phyloP scores from a whole-genome alignment of 179 eudicot species.

The Camellia oleifera region DNA sequence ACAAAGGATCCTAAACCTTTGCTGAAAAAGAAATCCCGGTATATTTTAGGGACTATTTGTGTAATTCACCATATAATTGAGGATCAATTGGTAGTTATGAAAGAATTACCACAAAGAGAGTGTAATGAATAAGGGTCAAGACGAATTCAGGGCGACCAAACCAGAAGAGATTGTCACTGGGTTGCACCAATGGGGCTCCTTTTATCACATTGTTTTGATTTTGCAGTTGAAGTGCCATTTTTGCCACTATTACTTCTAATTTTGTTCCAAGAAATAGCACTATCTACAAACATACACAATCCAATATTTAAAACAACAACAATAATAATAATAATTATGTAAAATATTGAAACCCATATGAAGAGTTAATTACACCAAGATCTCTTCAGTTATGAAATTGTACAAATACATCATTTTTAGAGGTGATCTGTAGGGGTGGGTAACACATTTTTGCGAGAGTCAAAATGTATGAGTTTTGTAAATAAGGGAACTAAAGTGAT shows the following conservation, averaged over 20 bases:
- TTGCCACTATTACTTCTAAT: conserved; percentile 35
- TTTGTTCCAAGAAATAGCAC: conserved; percentile 40
- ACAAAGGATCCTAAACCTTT: no score
- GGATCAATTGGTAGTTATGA: no score
- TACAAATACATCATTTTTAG: no score
- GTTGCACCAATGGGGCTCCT: conserved; percentile 44
- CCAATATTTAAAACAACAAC: not conserved
- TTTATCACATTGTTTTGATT: conserved; percentile 20
- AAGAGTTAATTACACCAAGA: no score
- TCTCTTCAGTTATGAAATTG: no score
- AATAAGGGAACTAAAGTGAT: no score
- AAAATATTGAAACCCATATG: not conserved
- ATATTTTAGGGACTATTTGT: no score
- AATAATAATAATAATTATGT: not conserved
- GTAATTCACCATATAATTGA: no score
- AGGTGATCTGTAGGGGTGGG: no score
- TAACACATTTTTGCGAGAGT: no score
- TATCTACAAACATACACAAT: conserved; percentile 6
- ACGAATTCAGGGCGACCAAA: conserved; percentile 34
- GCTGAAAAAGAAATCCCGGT: no score
- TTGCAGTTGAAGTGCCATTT: conserved; percentile 35
- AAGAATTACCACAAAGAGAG: conserved; percentile 31
- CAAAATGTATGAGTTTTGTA: no score
- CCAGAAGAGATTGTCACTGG: conserved; percentile 38
- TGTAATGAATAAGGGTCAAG: conserved; percentile 32